Evolutionary conservation across 2,329 filamentous ascomycete genomes (phyloP), one percentile per base, ranked within the genome.

Genomic region (Penicillium rolfsii): DNA sequence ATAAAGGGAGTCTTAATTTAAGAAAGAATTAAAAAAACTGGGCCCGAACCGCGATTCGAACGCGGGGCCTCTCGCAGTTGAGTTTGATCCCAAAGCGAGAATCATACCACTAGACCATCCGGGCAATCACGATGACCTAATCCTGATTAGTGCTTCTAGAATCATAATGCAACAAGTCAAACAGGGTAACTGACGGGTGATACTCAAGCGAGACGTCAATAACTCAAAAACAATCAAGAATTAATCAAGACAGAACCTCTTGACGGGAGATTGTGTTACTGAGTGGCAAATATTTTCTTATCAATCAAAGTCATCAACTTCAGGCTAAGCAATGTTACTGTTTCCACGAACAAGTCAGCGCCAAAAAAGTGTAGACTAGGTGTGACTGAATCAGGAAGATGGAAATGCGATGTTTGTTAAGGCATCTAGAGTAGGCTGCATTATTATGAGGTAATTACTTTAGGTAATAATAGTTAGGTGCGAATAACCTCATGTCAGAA

Each of bases 31-130:
- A 33, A 33, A 53, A 53, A 53, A 36, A 53, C 5, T 11, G 6
- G 50, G 50, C 50, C 50, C 50, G 50, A 53, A 53, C 50, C 50
- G 50, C 50, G 50, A 53, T 53, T 53, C 50, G 50, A 53, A 53
- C 50, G 50, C 50, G 50, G 50, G 50, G 50, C 50, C 50, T 53
- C 50, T 53, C 50, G 50, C 50, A 53, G 50, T n/a, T 53, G 50
- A 53, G 50, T 53, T 40, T 41, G n/a, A 53, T 53, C 50, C 50
- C 50, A 53, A 53, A 53, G 50, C 50, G 50, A 53, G 50, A 53
- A 53, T 53, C 50, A 53, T 53, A 53, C 50, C 50, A 53, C 50
- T 53, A 53, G 50, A 53, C 50, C 50, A 53, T 53, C 50, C 50
- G 50, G 50, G 50, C 50, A 53, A 41, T 28, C 30, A 2, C 22